Base-by-base conservation (phyloP, 2,329 filamentous ascomycete species). In the Alternaria ventricosa region DNA sequence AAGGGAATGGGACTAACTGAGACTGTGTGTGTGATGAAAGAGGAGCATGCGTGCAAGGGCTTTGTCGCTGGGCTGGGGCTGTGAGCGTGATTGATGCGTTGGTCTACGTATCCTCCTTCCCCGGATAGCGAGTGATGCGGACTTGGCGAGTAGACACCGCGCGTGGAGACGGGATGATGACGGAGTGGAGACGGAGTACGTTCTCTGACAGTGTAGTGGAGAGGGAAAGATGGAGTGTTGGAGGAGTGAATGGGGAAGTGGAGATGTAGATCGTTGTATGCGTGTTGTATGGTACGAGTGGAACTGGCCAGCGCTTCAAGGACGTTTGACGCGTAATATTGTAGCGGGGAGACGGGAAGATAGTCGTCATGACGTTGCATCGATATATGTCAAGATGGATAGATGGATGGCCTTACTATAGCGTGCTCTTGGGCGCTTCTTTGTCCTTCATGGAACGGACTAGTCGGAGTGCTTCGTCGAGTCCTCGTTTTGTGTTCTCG, bases 401-500 rank as follows among this genome's bases (percentile, higher is more conserved):
- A 22, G 20, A 22, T 22, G 20, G 20, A 22, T 22, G 20, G 20
- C 4, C 4, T 11, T 22, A 18, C 69, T 54, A 76, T 49, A 76
- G 57, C 27, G 41, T 73, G 53, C 74, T 78, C 51, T 56, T 72
- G n/a, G 60, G 9, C 5, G 20, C 7, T 54, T 78, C 71, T n/a
- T 66, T 69, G 36, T 68, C 71, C 33, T 78, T 75, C 64, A 78
- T 66, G 41, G 67, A 61, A 4, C 71, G 55, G 6, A 78, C 72
- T 67, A 73, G 73, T 1, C 55, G 55, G 18, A 77, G 61, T 10
- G 76, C 76, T 18, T 71, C 67, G n/a, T 79, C 69, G 2, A 79
- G 50, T 15, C 76, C 74, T 36, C 65, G 68, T 61, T 74, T 76
- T 10, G 76, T 79, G 20, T 75, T 76, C 27, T 78, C 69, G 50